Conservation (phyloP, 148 eudicot species). For the Chenopodium berlandieri region DNA sequence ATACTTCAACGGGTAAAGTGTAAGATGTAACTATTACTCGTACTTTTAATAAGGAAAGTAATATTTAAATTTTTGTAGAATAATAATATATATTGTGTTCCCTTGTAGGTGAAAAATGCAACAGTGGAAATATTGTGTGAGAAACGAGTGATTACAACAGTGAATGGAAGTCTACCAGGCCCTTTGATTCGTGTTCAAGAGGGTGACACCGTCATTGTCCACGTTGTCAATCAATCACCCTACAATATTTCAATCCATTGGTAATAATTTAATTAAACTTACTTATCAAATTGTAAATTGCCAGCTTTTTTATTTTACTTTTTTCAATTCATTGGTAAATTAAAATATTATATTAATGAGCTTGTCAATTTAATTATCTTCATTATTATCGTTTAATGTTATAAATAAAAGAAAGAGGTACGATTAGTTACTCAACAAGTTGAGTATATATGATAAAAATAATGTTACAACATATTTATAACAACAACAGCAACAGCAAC, state of each 20-base stretch:
- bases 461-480: not conserved
- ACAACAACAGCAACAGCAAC: not conserved
- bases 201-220: slow-evolving; percentile 58
- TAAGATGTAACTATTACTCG: too few relatives aligned
- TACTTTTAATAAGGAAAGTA: too few relatives aligned
- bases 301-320: not conserved
- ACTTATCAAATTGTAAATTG: not conserved
- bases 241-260: slow-evolving; percentile 62
- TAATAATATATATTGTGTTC: not conserved
- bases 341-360: too few relatives aligned
- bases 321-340: too few relatives aligned
- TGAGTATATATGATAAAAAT: too few relatives aligned
- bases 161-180: slow-evolving; percentile 54
- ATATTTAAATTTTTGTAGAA: too few relatives aligned
- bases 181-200: slow-evolving; percentile 46
- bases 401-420: too few relatives aligned
- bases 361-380: too few relatives aligned
- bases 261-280: slow-evolving; percentile 28
- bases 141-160: slow-evolving; percentile 39
- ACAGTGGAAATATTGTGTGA: slow-evolving; percentile 42
- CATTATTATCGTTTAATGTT: too few relatives aligned
- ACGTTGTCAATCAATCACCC: slow-evolving; percentile 53
- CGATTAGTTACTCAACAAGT: not conserved
- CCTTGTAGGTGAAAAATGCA: slow-evolving; percentile 41
- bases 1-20: too few relatives aligned